Evolutionary conservation across 768 basidiomycete genomes (phyloP).

Genomic region (Botryobasidium botryosum): DNA sequence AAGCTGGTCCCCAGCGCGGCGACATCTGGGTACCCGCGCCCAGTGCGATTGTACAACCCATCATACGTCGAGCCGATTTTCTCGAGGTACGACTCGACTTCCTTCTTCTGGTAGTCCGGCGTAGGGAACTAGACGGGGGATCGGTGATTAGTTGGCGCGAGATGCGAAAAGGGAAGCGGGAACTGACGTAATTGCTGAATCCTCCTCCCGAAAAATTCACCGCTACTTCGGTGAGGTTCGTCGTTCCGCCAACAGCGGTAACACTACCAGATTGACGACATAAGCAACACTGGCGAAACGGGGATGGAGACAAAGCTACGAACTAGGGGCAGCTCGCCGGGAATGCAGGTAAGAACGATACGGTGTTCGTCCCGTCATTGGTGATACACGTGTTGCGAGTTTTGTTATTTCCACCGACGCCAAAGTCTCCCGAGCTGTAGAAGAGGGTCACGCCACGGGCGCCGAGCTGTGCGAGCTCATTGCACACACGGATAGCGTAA

Average conservation of each 20-base stretch:
- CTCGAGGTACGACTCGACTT: slow-evolving; percentile 29
- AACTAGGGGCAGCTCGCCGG: slow-evolving; percentile 36
- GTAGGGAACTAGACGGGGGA: no score
- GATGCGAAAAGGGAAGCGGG: not conserved
- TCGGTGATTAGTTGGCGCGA: slow-evolving; percentile 18
- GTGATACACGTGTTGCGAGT: slow-evolving; percentile 19
- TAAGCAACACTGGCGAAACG: not conserved
- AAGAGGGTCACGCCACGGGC: slow-evolving; percentile 46
- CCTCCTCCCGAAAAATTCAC: slow-evolving; percentile 53
- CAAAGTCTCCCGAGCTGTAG: slow-evolving; percentile 50
- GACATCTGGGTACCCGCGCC: slow-evolving; percentile 35
- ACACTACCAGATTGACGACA: slow-evolving; percentile 26
- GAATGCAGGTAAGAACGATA: slow-evolving; percentile 36
- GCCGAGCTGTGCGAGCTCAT: slow-evolving; percentile 46
- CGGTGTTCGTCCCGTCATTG: no score
- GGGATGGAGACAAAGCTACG: slow-evolving; percentile 9
- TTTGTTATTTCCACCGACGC: slow-evolving; percentile 44
- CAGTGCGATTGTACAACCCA: slow-evolving; percentile 35
- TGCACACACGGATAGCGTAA: slow-evolving; percentile 25
- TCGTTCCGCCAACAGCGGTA: slow-evolving; percentile 55
- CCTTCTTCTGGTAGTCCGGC: slow-evolving; percentile 35
- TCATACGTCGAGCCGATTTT: slow-evolving; percentile 33
- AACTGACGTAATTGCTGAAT: slow-evolving; percentile 47
- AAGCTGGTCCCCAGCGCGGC: slow-evolving; percentile 39
- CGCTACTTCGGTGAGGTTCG: slow-evolving; percentile 39